A percentile compares a stretch with the other conserved stretches of the same genome.
phyloP scores from a whole-genome alignment of 176 grass and related monocot genomes.

The Aegilops speltoides region DNA sequence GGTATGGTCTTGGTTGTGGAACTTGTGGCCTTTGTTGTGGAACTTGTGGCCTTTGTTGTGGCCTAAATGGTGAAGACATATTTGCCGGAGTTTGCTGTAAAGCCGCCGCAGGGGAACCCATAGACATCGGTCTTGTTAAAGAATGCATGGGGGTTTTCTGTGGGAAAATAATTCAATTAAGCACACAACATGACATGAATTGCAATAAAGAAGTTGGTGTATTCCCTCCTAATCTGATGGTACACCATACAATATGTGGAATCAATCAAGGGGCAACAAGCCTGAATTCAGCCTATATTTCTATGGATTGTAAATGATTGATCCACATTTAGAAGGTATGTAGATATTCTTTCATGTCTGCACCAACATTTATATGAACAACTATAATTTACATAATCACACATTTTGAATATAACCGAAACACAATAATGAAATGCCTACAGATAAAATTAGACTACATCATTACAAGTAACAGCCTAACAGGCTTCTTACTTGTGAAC shows the following conservation, averaged over 20 bases:
- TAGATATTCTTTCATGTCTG: neutral
- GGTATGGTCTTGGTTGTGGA: constrained; percentile 70
- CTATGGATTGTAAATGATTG: constrained; percentile 17
- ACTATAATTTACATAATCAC: neutral
- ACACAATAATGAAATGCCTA: constrained; percentile 2
- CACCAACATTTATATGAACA: constrained; percentile 4
- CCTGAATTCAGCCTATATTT: neutral
- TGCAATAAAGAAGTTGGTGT: neutral
- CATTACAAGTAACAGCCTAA: constrained; percentile 12
- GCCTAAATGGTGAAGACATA: constrained; percentile 54
- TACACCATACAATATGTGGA: constrained; percentile 10
- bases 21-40: constrained; percentile 71
- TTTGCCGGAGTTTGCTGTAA: constrained; percentile 55
- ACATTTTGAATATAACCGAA: constrained; percentile 17
- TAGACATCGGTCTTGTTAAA: constrained; percentile 57
- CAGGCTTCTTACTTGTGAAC: constrained; percentile 57
- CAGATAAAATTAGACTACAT: neutral
- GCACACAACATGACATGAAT: constrained; percentile 12
- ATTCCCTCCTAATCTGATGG: neutral
- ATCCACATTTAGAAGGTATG: neutral
- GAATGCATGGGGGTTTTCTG: constrained; percentile 63
- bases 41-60: constrained; percentile 70
- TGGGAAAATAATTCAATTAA: constrained; percentile 35
- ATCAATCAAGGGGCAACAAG: neutral
- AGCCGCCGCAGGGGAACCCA: constrained; percentile 47